Base-by-base conservation (phyloP, 495 filamentous ascomycete species). In the Penicillium tannophilum region DNA sequence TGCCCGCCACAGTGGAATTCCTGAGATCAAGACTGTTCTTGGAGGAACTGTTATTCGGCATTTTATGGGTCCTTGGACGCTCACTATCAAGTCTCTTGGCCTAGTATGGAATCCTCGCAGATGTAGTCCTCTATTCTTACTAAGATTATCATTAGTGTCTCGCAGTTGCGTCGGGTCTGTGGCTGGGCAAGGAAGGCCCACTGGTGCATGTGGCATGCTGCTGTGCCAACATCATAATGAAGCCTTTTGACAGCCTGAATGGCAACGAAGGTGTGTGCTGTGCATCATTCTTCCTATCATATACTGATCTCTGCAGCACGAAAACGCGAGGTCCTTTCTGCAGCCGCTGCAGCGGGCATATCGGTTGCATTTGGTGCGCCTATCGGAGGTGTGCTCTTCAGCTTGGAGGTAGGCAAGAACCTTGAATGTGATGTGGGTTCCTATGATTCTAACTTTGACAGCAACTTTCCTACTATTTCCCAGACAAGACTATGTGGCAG, bases 401-500 rank as follows among this genome's bases (percentile, higher is more conserved):
- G 90, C 73, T 80, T 98, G 26, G 94, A 98, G 75, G 86, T 88
- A 77, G 61, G 73, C 56, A 6, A 19, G 14, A 10, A 26, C 51
- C 31, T 49, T 43, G 26, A 48, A 28, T 35, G 1, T 19, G 11
- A 49, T 17, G 16, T 43, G 23, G 45, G 8, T 19, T 43, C 52
- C 23, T 31, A 1, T 46, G 11, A 43, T 62, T 24, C 58, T 68
- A 36, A 64, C 52, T 52, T 53, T 33, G 28, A 7, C 41, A 85
- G 83, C 93, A 97, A 82, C 76, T 98, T 12, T 96, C 92, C 2
- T 98, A 98, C 76, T 98, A 98, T 72, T 98, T 98, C 62, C 94
- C 94, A 1, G 94, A 98, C 67, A 98, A 97, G 70, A 97, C 94
- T 1, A 98, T 98, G 94, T 98, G 94, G 94, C 93, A 97, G 69